These are phyloP conservation scores for Auricularia sp. DNA, from an alignment of 768 basidiomycete species.

Conservation along the genomic window DNA sequence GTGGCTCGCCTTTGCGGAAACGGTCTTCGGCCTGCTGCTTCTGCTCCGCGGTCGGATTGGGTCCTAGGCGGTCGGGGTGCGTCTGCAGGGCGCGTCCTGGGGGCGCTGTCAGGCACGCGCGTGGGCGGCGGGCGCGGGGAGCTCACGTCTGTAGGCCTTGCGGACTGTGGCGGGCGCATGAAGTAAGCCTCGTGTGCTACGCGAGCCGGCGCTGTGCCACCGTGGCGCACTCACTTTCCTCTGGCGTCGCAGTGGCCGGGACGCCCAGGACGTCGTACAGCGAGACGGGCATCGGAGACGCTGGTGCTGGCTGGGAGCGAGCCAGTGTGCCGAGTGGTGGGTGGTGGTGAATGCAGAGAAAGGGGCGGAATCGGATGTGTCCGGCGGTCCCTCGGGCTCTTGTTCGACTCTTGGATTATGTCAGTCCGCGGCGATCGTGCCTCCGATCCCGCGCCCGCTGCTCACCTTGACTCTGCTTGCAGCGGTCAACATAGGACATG, in stretches of 20 bases:
- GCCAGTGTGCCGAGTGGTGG: too few relatives aligned
- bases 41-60: conserved; percentile 38
- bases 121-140: background rate
- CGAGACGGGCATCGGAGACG: background rate
- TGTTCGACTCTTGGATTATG: too few relatives aligned
- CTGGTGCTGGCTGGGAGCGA: too few relatives aligned
- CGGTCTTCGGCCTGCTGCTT: conserved; percentile 44
- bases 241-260: conserved; percentile 41
- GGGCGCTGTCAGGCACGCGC: background rate
- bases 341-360: too few relatives aligned
- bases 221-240: conserved; percentile 44
- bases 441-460: too few relatives aligned
- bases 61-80: conserved; percentile 63
- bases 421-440: too few relatives aligned
- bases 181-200: background rate
- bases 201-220: background rate
- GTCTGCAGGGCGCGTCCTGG: conserved; percentile 46
- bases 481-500: too few relatives aligned
- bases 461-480: too few relatives aligned
- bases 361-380: too few relatives aligned
- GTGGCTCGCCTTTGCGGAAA: conserved; percentile 45
- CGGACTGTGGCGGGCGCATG: conserved; percentile 4
- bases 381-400: too few relatives aligned
- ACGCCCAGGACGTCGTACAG: conserved; percentile 59
- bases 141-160: background rate